Conservation (phyloP, 345 rosid species). For the Aquilaria sinensis region DNA sequence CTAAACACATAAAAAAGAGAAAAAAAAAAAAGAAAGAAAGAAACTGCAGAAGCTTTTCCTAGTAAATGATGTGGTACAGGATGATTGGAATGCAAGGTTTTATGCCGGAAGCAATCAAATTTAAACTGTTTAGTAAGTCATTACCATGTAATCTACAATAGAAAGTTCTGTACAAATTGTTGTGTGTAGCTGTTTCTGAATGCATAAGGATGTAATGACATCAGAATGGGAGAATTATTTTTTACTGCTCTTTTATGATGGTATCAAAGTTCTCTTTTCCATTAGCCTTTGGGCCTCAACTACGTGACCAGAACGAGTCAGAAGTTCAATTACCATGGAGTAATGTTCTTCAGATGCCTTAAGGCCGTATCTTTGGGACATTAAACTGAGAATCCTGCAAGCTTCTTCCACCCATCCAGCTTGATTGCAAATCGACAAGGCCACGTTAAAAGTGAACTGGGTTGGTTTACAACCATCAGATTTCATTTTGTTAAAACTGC, state of each 20-base stretch:
- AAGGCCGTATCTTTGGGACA: conserved; percentile 39
- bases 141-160: no score
- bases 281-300: conserved; percentile 42
- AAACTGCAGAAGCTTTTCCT: no score
- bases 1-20: no score
- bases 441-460: conserved; percentile 54
- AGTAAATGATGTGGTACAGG: no score
- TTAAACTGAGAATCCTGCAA: conserved; percentile 37
- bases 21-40: no score
- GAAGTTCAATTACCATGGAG: conserved; percentile 36
- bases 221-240: neutral
- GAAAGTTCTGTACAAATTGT: no score
- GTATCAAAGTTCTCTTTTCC: conserved; percentile 20
- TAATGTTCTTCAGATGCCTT: conserved; percentile 43
- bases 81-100: no score
- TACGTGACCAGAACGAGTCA: conserved; percentile 27
- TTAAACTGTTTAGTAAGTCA: no score
- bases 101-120: no score
- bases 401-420: conserved; percentile 77
- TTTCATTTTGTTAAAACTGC: conserved; percentile 54
- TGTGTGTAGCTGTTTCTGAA: no score
- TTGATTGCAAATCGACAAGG: conserved; percentile 53
- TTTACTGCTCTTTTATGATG: conserved; percentile 1
- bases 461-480: conserved; percentile 52
- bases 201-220: neutral